Evolutionary conservation across 352 stramenopile species (phyloP).

Genomic region (Phytopythium vexans): DNA sequence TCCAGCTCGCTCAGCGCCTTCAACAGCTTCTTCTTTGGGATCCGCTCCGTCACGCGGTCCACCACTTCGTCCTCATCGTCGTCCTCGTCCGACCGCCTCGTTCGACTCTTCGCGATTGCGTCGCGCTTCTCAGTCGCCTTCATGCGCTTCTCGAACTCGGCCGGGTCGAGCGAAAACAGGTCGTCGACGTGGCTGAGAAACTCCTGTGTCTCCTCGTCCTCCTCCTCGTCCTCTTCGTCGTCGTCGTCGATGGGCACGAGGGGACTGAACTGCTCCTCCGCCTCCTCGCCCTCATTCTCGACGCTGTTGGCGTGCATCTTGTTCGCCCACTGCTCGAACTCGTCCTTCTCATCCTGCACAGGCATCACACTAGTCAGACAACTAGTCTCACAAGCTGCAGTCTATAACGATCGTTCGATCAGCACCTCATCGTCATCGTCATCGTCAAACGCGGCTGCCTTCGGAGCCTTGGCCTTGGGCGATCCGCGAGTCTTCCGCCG

Average conservation of each 20-base stretch:
- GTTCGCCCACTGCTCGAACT: conserved; percentile 43
- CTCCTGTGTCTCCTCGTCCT: conserved; percentile 56
- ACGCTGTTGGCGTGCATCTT: conserved; percentile 37
- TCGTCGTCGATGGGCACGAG: conserved; percentile 30
- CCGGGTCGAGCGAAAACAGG: conserved; percentile 51
- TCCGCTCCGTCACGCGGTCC: conserved; percentile 62
- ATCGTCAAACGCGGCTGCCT: background rate
- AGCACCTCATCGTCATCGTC: conserved; percentile 16
- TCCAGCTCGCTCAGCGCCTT: conserved; percentile 70
- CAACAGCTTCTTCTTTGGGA: conserved; percentile 66
- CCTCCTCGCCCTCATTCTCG: conserved; percentile 6
- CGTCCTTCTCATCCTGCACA: conserved; percentile 31
- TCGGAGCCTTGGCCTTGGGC: conserved; percentile 8
- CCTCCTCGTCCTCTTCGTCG: conserved; percentile 30
- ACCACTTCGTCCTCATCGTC: conserved; percentile 41
- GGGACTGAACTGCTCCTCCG: conserved; percentile 18
- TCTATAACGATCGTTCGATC: no score
- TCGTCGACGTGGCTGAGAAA: conserved; percentile 75
- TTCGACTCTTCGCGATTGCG: conserved; percentile 19
- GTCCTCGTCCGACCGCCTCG: conserved; percentile 15
- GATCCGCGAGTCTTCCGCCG: conserved; percentile 40
- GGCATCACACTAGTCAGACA: conserved; percentile 3
- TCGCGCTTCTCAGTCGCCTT: conserved; percentile 41
- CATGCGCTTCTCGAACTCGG: conserved; percentile 67
- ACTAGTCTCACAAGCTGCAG: background rate